These are phyloP conservation scores for Hypocrella siamensis DNA, from an alignment of 2,329 filamentous ascomycete species.

Conservation along the genomic window DNA sequence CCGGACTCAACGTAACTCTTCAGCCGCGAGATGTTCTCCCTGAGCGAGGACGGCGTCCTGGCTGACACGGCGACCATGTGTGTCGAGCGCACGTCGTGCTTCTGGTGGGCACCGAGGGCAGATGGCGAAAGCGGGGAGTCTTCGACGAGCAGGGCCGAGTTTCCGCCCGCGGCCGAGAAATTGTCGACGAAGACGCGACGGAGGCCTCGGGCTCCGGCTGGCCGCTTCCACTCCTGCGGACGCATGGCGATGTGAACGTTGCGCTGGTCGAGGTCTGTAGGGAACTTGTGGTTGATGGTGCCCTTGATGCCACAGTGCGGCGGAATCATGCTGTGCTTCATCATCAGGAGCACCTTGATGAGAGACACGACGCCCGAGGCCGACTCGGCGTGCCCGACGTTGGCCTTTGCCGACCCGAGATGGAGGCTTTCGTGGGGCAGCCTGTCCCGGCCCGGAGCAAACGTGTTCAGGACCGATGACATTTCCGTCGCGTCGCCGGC, in stretches of 20 bases:
- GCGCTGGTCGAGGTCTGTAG: constrained; percentile 22
- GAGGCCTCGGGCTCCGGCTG: constrained; percentile 12
- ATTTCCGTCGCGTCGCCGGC: constrained; percentile 76
- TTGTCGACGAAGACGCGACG: constrained; percentile 30
- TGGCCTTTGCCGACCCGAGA: constrained; percentile 44
- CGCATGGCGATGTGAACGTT: constrained; percentile 22
- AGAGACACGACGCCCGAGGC: constrained; percentile 25
- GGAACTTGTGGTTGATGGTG: constrained; percentile 26
- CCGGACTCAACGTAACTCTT: no score
- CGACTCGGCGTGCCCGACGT: constrained; percentile 33
- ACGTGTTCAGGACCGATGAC: constrained; percentile 51
- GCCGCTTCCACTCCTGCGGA: constrained; percentile 16
- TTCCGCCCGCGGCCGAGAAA: constrained; percentile 37
- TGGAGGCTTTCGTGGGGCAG: constrained; percentile 34
- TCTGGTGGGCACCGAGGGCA: constrained; percentile 25
- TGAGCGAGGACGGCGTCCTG: constrained; percentile 22
- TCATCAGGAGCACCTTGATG: constrained; percentile 32
- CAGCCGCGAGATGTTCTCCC: neutral
- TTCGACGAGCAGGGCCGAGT: constrained; percentile 47
- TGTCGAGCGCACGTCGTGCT: constrained; percentile 7
- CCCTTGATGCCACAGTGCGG: constrained; percentile 38
- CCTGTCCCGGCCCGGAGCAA: constrained; percentile 20
- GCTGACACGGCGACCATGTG: constrained; percentile 41
- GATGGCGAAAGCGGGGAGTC: no score
- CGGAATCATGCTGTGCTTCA: constrained; percentile 29